A percentile compares a stretch with the other conserved stretches of the same genome.
phyloP scores from a whole-genome alignment of 2,329 filamentous ascomycete species.

The Trichoderma oligosporum region DNA sequence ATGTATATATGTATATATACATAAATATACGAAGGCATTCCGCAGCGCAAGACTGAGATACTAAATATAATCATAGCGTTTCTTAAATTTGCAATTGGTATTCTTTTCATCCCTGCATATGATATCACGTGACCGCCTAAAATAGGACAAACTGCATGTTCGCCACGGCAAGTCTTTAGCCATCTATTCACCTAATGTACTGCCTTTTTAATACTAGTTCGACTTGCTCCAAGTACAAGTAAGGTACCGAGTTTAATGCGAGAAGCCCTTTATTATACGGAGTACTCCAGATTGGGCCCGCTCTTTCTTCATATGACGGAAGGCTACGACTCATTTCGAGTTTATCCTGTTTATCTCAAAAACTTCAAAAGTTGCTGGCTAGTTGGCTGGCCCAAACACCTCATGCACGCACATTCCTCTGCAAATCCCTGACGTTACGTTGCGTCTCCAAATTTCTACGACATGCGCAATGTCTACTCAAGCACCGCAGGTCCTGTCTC shows the following conservation, averaged over 20 bases:
- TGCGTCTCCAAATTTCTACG: conserved; percentile 17
- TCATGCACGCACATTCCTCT: not conserved
- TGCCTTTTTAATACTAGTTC: too few relatives aligned
- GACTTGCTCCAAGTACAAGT: too few relatives aligned
- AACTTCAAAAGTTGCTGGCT: not conserved
- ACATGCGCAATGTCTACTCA: conserved; percentile 38
- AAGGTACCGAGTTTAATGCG: too few relatives aligned
- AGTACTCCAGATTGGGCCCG: too few relatives aligned
- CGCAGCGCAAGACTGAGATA: too few relatives aligned
- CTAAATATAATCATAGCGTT: not conserved
- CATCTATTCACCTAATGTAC: too few relatives aligned
- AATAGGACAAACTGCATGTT: not conserved
- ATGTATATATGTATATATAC: too few relatives aligned
- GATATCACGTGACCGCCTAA: conserved; percentile 7
- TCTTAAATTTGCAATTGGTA: not conserved
- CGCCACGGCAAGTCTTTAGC: conserved; percentile 3
- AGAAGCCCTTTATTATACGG: not conserved
- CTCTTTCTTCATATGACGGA: conserved; percentile 14
- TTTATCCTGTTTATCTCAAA: not conserved
- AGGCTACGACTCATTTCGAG: conserved; percentile 8
- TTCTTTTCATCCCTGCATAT: not conserved
- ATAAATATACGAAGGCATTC: too few relatives aligned
- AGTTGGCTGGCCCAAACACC: not conserved
- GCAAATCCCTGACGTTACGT: not conserved
- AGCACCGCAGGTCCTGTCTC: conserved; percentile 36